Conservation (phyloP, 2,329 filamentous ascomycete species). For the Aspergillus neotritici region DNA sequence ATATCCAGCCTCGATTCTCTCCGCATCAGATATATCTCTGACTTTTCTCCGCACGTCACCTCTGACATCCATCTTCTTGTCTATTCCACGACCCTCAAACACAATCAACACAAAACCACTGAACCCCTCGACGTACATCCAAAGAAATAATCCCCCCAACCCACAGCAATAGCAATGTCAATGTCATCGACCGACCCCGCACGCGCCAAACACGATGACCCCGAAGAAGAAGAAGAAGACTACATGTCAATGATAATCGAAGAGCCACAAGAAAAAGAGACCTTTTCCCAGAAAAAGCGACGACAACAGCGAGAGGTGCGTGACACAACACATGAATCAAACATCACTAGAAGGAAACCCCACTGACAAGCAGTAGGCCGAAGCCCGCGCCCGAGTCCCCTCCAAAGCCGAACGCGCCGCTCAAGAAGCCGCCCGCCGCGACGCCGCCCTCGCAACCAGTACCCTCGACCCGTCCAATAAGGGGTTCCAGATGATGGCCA, state of each 20-base stretch:
- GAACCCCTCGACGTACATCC: too few species aligned
- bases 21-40: too few species aligned
- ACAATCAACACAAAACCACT: too few species aligned
- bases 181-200: constrained; percentile 4
- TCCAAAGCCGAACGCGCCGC: constrained; percentile 80
- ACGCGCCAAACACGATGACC: constrained; percentile 9
- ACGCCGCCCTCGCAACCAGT: constrained; percentile 69
- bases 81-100: too few species aligned
- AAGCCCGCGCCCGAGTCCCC: constrained; percentile 58
- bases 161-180: too few species aligned
- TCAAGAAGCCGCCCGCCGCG: constrained; percentile 65
- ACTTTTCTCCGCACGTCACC: too few species aligned
- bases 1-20: too few species aligned
- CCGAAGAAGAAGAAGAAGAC: constrained; percentile 76
- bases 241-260: constrained; percentile 95
- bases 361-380: constrained; percentile 45
- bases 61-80: too few species aligned
- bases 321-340: not conserved
- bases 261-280: constrained; percentile 58
- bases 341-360: too few species aligned
- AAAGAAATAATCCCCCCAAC: too few species aligned
- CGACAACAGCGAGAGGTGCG: constrained; percentile 49
- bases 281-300: constrained; percentile 55
- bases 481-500: constrained; percentile 92
- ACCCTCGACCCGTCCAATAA: constrained; percentile 71